These are phyloP conservation scores for Plasmodium blacklocki DNA, from an alignment of 169 alveolate genomes.

Conservation along the genomic window DNA sequence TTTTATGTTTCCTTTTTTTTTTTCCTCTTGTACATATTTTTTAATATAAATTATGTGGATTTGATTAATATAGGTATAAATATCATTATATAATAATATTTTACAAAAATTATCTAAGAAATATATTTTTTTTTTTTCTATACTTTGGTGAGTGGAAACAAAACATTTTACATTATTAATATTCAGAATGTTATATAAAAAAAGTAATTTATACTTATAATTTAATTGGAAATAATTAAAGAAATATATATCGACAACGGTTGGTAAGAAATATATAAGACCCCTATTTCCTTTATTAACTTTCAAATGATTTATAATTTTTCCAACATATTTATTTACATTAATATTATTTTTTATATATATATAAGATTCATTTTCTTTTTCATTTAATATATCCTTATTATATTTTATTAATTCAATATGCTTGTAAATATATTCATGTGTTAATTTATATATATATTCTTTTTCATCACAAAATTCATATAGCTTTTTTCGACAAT, in stretches of 20 bases:
- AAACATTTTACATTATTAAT: constrained; percentile 11
- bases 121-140: constrained; percentile 38
- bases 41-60: constrained; percentile 21
- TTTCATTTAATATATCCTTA: constrained; percentile 1
- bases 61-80: constrained; percentile 32
- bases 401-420: constrained; percentile 15
- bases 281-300: constrained; percentile 45
- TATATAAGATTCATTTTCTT: neutral
- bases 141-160: neutral
- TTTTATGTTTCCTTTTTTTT: neutral
- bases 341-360: constrained; percentile 20
- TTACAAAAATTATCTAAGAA: constrained; percentile 45
- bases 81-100: constrained; percentile 34
- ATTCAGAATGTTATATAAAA: constrained; percentile 35
- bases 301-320: constrained; percentile 56
- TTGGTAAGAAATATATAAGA: constrained; percentile 44
- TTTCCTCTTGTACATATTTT: neutral
- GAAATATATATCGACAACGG: constrained; percentile 50
- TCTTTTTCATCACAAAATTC: constrained; percentile 61
- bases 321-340: constrained; percentile 66
- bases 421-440: constrained; percentile 42
- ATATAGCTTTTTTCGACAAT: constrained; percentile 36
- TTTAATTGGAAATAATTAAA: constrained; percentile 70
- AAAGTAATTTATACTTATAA: constrained; percentile 40
- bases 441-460: constrained; percentile 30